Evolutionary conservation across 2,329 filamentous ascomycete species (phyloP).

Genomic region (Ciborinia camelliae): DNA sequence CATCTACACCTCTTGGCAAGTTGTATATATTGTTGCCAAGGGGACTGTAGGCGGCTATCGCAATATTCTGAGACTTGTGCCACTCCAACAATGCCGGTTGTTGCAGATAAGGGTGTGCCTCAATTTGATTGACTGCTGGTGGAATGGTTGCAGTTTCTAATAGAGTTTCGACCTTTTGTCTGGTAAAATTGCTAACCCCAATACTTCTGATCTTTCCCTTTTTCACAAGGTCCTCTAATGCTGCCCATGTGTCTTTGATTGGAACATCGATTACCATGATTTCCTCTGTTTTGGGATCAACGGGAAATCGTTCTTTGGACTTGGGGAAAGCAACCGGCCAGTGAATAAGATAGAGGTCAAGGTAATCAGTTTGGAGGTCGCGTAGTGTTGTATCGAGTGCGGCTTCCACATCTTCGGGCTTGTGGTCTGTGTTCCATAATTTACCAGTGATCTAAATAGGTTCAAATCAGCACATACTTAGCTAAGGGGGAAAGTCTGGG

Average conservation of each 20-base stretch:
- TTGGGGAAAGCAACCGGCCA: conserved; percentile 62
- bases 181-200: conserved; percentile 52
- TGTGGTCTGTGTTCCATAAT: conserved; percentile 71
- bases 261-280: conserved; percentile 26
- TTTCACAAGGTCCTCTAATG: conserved; percentile 42
- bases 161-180: conserved; percentile 43
- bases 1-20: conserved; percentile 46
- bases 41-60: conserved; percentile 62
- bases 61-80: conserved; percentile 55
- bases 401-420: conserved; percentile 62
- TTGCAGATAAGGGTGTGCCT: conserved; percentile 66
- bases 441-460: conserved; percentile 60
- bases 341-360: conserved; percentile 80
- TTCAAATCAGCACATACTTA: not conserved
- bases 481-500: not conserved
- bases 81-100: conserved; percentile 55
- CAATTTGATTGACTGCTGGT: conserved; percentile 66
- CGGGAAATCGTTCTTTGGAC: conserved; percentile 23
- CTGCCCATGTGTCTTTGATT: conserved; percentile 40
- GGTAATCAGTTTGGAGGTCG: conserved; percentile 71
- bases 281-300: conserved; percentile 23
- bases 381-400: conserved; percentile 70
- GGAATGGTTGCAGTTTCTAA: conserved; percentile 50
- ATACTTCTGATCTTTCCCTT: conserved; percentile 45
- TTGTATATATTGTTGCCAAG: conserved; percentile 55